Base-by-base conservation (phyloP, 2,329 filamentous ascomycete genomes). In the Esteya vermicola region DNA sequence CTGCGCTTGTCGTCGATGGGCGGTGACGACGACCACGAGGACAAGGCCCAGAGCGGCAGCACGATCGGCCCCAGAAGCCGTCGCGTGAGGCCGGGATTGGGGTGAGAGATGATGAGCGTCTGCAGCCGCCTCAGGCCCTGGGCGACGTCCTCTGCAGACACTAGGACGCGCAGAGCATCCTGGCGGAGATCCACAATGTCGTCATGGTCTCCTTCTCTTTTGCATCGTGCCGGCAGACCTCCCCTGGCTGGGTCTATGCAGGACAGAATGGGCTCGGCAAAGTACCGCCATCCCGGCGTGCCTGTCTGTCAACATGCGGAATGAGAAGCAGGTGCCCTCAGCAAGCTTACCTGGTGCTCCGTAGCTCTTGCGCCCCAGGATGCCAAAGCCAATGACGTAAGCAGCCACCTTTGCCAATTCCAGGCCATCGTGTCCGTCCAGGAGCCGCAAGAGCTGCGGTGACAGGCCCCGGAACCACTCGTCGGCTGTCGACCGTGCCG, bases 311-410 rank as follows among this genome's bases (percentile, higher is more conserved):
- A n/a, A n/a, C n/a, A n/a, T n/a, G n/a, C n/a, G n/a, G n/a, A n/a
- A n/a, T n/a, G n/a, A n/a, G 19, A 27, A 6, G 2, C 16, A 13
- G n/a, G 9, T 35, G 25, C 19, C 25, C 35, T 23, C 26, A 37
- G 16, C 10, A 20, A 3, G 28, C 47, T 48, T 62, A 57, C 75
- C 76, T 36, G 77, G 78, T 7, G 77, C 75, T 10, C 80, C 80
- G 38, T 67, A 73, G 21, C 69, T 62, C 49, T 67, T 78, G 43
- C 69, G 72, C 3, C 76, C 78, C 9, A 85, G 54, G 16, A 85
- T 73, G 0, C 80, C 78, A 50, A 73, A 79, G 2, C 73, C 73
- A 45, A 80, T 75, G 16, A 80, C 66, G 47, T 76, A 76, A 0
- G 72, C 65, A 10, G 73, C 71, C 10, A 68, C 74, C 51, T 66